Percentiles rank a stretch among this genome's conserved stretches.
Conservation (phyloP, 306 rosid genomes). For the Lathyrus aphaca region DNA sequence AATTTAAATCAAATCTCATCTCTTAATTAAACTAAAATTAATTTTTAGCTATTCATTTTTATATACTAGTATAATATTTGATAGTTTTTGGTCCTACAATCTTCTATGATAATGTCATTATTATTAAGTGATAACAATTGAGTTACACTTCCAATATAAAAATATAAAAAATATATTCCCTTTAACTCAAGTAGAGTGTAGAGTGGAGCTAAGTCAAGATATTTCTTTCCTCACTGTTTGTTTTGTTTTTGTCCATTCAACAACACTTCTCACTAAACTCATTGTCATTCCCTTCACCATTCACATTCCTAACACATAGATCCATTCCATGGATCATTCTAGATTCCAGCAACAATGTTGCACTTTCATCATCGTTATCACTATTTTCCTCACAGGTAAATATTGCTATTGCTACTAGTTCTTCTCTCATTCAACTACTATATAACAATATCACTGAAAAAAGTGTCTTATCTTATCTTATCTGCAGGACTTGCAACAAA, state of each 20-base stretch:
- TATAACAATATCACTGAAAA: background rate
- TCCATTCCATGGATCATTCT: constrained; percentile 49
- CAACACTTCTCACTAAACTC: background rate
- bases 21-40: too few relatives aligned
- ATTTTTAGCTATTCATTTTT: too few relatives aligned
- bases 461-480: background rate
- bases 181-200: constrained; percentile 9
- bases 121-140: too few relatives aligned
- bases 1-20: too few relatives aligned
- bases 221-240: background rate
- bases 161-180: background rate
- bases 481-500: constrained; percentile 33
- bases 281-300: background rate
- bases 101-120: too few relatives aligned
- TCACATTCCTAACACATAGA: constrained; percentile 2
- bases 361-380: background rate
- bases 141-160: background rate
- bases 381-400: constrained; percentile 40
- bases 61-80: too few relatives aligned
- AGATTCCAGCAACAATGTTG: constrained; percentile 26
- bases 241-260: background rate
- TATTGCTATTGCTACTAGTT: background rate
- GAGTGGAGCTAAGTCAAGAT: background rate
- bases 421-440: too few relatives aligned
- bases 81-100: too few relatives aligned